Evolutionary conservation across 257 asterid genomes (phyloP), one percentile per base, ranked within the genome.

Genomic region (Capsicum pubescens): DNA sequence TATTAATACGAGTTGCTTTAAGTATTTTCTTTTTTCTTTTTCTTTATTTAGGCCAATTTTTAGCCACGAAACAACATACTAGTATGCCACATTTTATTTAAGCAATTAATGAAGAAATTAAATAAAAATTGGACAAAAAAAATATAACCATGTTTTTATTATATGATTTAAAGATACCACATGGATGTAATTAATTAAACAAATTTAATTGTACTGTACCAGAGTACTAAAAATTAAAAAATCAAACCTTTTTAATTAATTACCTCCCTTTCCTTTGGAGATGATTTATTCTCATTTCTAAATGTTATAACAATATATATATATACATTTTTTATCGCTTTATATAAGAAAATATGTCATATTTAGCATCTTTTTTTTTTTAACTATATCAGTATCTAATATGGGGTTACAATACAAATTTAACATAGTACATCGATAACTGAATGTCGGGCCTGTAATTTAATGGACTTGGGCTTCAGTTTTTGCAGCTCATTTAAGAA

Each of bases 1-100:
- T 21, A 0, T 63, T 64, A 7, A 26, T 26, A 64, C 0, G 1
- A 12, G 11, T 11, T 64, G 1, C 0, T 26, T 0, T 5, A 12
- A 0, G 5, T 6, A 19, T 19, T 11, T 0, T 9, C 8, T 3
- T 26, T 64, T 11, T 69, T 16, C 5, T 0, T 16, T 8, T 10
- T 58, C 8, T n/a, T 17, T 19, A 12, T 50, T 50, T 1, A 50
- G 80, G 80, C 36, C 42, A 74, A 21, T 13, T 12, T 76, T 76
- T 26, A 13, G 81, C 48, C 64, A 2, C 81, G 26, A 76, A 74
- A 21, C 81, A 52, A 36, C 81, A 76, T 26, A 3, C 3, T 26
- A 52, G 17, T 48, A 76, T 76, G 48, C 48, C 26, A 52, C 81
- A 52, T 12, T 6, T 46, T 13, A 3, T 14, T 26, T 19, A 36